Evolutionary conservation across 2,329 filamentous ascomycete species (phyloP).

Genomic region (Penicillium brevicompactum): DNA sequence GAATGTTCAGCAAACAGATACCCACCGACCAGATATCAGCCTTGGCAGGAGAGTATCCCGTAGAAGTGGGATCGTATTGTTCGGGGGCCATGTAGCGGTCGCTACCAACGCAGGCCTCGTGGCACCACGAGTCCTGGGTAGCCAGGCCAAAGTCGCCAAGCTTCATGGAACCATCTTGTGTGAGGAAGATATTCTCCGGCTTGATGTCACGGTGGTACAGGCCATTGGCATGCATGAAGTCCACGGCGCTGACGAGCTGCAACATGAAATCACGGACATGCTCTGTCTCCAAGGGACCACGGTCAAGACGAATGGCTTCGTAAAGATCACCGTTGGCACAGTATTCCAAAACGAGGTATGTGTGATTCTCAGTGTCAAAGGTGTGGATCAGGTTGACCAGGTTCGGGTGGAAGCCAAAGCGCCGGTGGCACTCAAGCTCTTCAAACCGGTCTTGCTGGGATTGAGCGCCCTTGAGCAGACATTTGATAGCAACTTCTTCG

Average conservation of each 20-base stretch:
- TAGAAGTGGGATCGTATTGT: constrained; percentile 86
- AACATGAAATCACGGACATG: constrained; percentile 98
- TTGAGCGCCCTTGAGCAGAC: constrained; percentile 79
- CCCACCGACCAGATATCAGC: constrained; percentile 98
- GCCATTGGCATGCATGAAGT: constrained; percentile 86
- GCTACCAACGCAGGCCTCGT: constrained; percentile 91
- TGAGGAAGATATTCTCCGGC: constrained; percentile 97
- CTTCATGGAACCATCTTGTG: constrained; percentile 85
- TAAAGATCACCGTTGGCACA: constrained; percentile 95
- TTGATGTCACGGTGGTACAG: constrained; percentile 98
- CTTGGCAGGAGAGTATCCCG: constrained; percentile 87
- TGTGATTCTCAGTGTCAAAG: constrained; percentile 88
- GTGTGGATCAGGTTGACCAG: constrained; percentile 90
- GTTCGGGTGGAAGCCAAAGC: constrained; percentile 79
- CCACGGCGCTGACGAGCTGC: constrained; percentile 84
- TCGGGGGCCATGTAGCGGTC: constrained; percentile 99
- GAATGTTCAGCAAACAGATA: constrained; percentile 91
- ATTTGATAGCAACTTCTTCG: constrained; percentile 91
- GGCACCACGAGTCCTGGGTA: constrained; percentile 85
- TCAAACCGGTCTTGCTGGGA: constrained; percentile 70
- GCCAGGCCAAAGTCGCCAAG: constrained; percentile 95
- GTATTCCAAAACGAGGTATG: constrained; percentile 92
- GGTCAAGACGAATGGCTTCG: constrained; percentile 88
- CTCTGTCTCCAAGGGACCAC: constrained; percentile 89
- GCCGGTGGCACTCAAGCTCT: constrained; percentile 70